These are phyloP conservation scores for Metschnikowia picachoensis DNA, from an alignment of 805 yeast genomes.

Conservation along the genomic window DNA sequence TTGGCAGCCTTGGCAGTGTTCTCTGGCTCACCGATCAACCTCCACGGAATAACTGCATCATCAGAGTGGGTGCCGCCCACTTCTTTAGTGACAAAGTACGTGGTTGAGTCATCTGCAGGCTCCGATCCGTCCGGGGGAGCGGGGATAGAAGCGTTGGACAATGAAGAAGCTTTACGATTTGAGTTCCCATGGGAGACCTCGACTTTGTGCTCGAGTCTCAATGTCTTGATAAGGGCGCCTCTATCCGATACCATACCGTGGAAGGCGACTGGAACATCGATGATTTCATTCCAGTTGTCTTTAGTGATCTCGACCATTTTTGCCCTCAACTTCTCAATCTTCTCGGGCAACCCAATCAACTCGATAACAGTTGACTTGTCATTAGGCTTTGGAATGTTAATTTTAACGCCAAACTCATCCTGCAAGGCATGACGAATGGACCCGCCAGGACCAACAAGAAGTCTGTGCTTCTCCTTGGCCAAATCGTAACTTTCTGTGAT, in stretches of 20 bases:
- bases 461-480: slow-evolving; percentile 70
- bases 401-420: slow-evolving; percentile 57
- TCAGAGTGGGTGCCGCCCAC: slow-evolving; percentile 21
- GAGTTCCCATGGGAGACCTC: slow-evolving; percentile 57
- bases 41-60: slow-evolving; percentile 54
- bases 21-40: slow-evolving; percentile 52
- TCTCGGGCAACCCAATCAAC: slow-evolving; percentile 63
- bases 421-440: slow-evolving; percentile 67
- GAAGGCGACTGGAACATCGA: slow-evolving; percentile 53
- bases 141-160: slow-evolving; percentile 41
- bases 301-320: slow-evolving; percentile 58
- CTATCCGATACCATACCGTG: slow-evolving; percentile 64
- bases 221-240: slow-evolving; percentile 57
- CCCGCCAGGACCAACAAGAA: slow-evolving; percentile 81
- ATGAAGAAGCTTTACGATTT: slow-evolving; percentile 46
- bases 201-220: slow-evolving; percentile 50
- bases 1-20: slow-evolving; percentile 51
- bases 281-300: slow-evolving; percentile 51
- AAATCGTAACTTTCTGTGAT: slow-evolving; percentile 50
- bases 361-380: slow-evolving; percentile 49
- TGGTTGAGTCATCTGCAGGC: slow-evolving; percentile 34
- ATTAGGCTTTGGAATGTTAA: slow-evolving; percentile 64
- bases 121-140: slow-evolving; percentile 46
- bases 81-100: slow-evolving; percentile 44
- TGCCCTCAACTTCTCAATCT: slow-evolving; percentile 58